Percentiles rank a stretch among this genome's conserved stretches.
Conservation (phyloP, 2,329 filamentous ascomycete genomes). For the Aspergillus sp. region DNA sequence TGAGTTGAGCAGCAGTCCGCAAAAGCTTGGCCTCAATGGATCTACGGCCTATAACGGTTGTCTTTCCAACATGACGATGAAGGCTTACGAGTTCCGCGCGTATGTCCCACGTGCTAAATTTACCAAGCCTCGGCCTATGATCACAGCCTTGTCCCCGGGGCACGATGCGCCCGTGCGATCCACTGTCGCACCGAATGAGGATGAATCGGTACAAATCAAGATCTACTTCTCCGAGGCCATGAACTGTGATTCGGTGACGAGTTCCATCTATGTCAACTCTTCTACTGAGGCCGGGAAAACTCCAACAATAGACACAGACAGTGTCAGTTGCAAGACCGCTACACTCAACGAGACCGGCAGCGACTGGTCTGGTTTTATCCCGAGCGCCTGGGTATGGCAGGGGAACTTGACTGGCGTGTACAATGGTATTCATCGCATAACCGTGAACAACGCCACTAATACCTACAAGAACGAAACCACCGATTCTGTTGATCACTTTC, state of each 20-base stretch:
- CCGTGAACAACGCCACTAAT: constrained; percentile 55
- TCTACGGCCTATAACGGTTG: constrained; percentile 56
- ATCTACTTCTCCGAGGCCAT: constrained; percentile 61
- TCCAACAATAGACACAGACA: constrained; percentile 47
- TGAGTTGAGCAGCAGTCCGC: constrained; percentile 48
- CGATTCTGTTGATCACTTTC: constrained; percentile 56
- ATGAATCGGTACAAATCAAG: constrained; percentile 51
- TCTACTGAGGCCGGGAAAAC: constrained; percentile 49
- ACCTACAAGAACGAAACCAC: constrained; percentile 48
- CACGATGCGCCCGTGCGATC: constrained; percentile 60
- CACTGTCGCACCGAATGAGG: constrained; percentile 38
- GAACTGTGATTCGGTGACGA: constrained; percentile 57
- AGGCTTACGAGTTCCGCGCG: constrained; percentile 58
- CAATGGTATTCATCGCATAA: constrained; percentile 61
- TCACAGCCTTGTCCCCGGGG: constrained; percentile 61
- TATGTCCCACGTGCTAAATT: constrained; percentile 57
- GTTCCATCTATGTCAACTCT: constrained; percentile 54
- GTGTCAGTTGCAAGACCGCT: constrained; percentile 48
- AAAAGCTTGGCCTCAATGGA: constrained; percentile 49
- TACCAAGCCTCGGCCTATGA: constrained; percentile 55
- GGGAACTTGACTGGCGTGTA: constrained; percentile 57
- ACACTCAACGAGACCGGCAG: constrained; percentile 26
- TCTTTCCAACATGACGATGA: constrained; percentile 52
- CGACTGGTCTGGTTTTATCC: constrained; percentile 52
- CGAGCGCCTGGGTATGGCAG: constrained; percentile 55